These are phyloP conservation scores for Verticillium alfalfae DNA, from an alignment of 2,329 filamentous ascomycete genomes.

Conservation along the genomic window DNA sequence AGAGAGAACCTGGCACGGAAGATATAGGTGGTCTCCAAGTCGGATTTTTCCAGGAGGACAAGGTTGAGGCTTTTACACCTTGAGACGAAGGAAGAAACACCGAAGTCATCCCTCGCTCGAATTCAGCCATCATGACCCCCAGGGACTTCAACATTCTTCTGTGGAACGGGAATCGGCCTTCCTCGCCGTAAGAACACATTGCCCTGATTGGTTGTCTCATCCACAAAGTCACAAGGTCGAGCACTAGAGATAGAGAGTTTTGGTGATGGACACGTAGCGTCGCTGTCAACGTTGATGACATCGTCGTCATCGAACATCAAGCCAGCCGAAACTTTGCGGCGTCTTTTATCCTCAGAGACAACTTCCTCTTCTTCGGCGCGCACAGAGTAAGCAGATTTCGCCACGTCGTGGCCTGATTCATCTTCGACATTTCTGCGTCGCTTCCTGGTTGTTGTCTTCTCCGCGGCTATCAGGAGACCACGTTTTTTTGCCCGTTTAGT, in stretches of 20 bases:
- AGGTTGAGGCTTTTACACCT: neutral
- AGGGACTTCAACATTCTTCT: neutral
- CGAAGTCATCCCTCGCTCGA: neutral
- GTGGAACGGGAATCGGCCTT: neutral
- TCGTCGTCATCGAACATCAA: neutral
- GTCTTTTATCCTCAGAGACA: neutral
- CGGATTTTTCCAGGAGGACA: neutral
- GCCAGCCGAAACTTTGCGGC: neutral
- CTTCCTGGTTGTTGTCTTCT: constrained; percentile 16
- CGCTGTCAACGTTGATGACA: neutral
- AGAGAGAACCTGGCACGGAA: neutral
- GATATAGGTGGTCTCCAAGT: neutral
- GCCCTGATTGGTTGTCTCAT: neutral
- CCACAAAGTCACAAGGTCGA: neutral
- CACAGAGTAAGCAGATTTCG: neutral
- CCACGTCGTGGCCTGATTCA: neutral
- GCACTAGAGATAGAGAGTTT: neutral
- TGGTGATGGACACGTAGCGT: neutral
- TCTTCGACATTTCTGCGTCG: neutral
- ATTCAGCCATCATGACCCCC: neutral
- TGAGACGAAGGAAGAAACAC: neutral
- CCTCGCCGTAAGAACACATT: neutral
- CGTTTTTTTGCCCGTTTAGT: constrained; percentile 26
- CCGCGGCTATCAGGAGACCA: constrained; percentile 40
- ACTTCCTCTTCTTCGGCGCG: neutral